Base-by-base conservation (phyloP, 495 filamentous ascomycete species). In the Penicillium samsonianum region DNA sequence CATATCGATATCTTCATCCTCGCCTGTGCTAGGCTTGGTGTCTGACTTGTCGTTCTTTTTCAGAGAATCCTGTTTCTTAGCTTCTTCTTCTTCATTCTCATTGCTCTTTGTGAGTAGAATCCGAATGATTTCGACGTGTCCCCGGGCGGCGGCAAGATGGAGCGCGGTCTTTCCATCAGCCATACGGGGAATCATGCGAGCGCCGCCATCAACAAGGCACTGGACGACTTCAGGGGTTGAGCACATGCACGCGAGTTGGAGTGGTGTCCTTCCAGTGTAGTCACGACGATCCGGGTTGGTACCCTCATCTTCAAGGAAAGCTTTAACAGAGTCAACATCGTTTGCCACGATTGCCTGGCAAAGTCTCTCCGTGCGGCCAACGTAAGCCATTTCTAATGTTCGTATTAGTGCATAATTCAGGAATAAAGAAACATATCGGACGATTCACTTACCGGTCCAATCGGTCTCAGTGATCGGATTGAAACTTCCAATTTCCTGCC, bases 381-480 rank as follows among this genome's bases (percentile, higher is more conserved):
- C 78, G 65, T 92, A 95, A 0, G 88, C 80, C 80, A 83, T 84
- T 60, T 80, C 80, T 69, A 17, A 41, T 16, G 12, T 0, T 1
- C 5, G 43, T 8, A 25, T 63, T 46, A 63, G 59, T 17, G 10
- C 4, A 1, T 38, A n/a, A 16, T 25, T 20, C 20, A 2, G 5
- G 2, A 2, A 33, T n/a, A 11, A 17, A n/a, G 11, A 23, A 17
- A 3, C 12, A 19, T 9, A 12, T 11, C 6, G 23, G 12, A 17
- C 20, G 12, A 8, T 26, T 26, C 4, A 80, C 85, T 84, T 83
- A 65, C 88, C 86, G 6, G 89, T 92, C 87, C 90, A 95, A 62
- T 92, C 89, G 40, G 88, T 82, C 4, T 89, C 87, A 0, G 86
- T 90, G 25, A 92, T 82, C 1, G 90, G 90, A 60, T 92, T 87